A percentile compares a stretch with the other conserved stretches of the same genome.
These are phyloP conservation scores for Moniliella sp. DNA, from an alignment of 1,284 basidiomycete species.

Conservation along the genomic window DNA sequence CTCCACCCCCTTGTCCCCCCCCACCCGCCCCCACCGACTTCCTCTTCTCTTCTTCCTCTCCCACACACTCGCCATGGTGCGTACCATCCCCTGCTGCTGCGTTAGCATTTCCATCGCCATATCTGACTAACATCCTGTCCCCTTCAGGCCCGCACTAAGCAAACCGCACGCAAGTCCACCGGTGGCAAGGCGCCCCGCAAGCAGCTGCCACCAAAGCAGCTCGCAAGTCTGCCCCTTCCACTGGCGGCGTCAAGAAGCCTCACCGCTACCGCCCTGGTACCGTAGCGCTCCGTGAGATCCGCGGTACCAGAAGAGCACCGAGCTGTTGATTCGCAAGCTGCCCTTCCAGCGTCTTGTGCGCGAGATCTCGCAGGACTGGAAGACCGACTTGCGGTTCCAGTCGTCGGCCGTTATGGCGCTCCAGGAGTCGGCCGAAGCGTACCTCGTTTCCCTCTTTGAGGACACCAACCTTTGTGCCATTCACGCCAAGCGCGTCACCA, in stretches of 20 bases:
- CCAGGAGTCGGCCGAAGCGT: too few species aligned
- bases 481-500: too few species aligned
- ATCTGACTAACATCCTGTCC: too few species aligned
- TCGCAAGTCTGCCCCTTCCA: constrained; percentile 40
- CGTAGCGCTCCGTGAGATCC: constrained; percentile 22
- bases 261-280: constrained; percentile 22
- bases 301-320: constrained; percentile 25
- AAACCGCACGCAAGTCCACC: constrained; percentile 36
- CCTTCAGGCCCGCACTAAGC: constrained; percentile 33
- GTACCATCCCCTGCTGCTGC: too few species aligned
- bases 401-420: too few species aligned
- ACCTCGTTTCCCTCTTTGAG: too few species aligned
- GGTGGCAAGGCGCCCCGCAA: constrained; percentile 54
- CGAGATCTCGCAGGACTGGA: constrained; percentile 56
- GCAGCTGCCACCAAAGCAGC: constrained; percentile 67
- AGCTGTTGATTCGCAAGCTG: constrained; percentile 25
- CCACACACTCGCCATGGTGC: too few species aligned
- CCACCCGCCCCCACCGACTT: too few species aligned
- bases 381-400: constrained; percentile 5
- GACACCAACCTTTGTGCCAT: too few species aligned
- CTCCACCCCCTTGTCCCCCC: too few species aligned
- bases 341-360: constrained; percentile 34
- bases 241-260: constrained; percentile 46
- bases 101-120: too few species aligned
- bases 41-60: too few species aligned